Evolutionary conservation across 805 yeast genomes (phyloP).

Genomic region (Sugiyamaella lignohabitans): DNA sequence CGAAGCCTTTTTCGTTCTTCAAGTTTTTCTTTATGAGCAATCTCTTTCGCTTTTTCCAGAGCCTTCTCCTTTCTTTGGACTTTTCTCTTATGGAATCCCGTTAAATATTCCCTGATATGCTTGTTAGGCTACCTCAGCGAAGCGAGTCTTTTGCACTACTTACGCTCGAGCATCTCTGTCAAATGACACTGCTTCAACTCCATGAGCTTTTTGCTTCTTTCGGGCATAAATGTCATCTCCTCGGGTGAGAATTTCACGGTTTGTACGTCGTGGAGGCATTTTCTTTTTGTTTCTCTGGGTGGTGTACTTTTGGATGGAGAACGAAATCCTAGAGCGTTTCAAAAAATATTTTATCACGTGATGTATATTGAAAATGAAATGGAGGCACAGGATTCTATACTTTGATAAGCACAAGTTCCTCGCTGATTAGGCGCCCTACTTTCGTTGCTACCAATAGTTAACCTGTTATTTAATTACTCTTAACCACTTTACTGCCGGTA

Average conservation of each 20-base stretch:
- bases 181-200: slow-evolving; percentile 80
- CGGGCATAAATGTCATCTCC: slow-evolving; percentile 74
- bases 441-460: too few relatives aligned
- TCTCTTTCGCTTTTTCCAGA: slow-evolving; percentile 65
- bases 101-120: slow-evolving; percentile 69
- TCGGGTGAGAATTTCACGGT: slow-evolving; percentile 78
- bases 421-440: too few relatives aligned
- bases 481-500: too few relatives aligned
- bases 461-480: too few relatives aligned
- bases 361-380: too few relatives aligned
- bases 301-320: too few relatives aligned
- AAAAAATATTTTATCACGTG: not conserved
- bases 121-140: too few relatives aligned
- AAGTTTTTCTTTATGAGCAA: slow-evolving; percentile 61
- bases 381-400: too few relatives aligned
- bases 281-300: too few relatives aligned
- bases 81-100: slow-evolving; percentile 95
- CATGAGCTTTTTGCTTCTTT: slow-evolving; percentile 50
- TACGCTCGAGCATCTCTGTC: slow-evolving; percentile 65
- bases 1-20: slow-evolving; percentile 69
- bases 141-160: too few relatives aligned
- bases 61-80: slow-evolving; percentile 84
- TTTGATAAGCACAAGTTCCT: too few relatives aligned
- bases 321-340: too few relatives aligned
- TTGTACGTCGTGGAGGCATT: slow-evolving; percentile 28